Conservation (phyloP, 352 stramenopile species). For the Pythium monospermum region DNA sequence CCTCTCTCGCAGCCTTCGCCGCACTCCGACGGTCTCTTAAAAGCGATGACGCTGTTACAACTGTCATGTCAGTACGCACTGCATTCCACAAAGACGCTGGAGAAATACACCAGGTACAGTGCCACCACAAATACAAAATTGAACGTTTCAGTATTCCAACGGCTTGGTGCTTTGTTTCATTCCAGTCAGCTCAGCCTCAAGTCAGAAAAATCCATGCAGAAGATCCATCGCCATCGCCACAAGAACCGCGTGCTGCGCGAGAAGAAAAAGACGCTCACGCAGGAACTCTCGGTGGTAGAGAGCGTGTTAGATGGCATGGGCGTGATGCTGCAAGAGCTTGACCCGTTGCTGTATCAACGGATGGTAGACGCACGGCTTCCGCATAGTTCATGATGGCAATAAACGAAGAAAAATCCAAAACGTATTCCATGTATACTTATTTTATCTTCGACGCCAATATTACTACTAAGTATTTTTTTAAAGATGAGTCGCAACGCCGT, state of each 20-base stretch:
- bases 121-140: background rate
- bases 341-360: slow-evolving; percentile 18
- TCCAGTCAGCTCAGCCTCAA: slow-evolving; percentile 6
- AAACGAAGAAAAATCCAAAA: background rate
- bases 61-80: slow-evolving; percentile 62
- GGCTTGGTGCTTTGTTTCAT: background rate
- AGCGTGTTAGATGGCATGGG: slow-evolving; percentile 35
- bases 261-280: slow-evolving; percentile 22
- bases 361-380: too few species aligned
- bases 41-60: slow-evolving; percentile 33
- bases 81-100: slow-evolving; percentile 32
- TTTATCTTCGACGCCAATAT: too few species aligned
- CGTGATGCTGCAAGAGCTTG: slow-evolving; percentile 34
- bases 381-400: too few species aligned
- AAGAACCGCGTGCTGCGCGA: slow-evolving; percentile 2
- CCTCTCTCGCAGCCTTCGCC: background rate
- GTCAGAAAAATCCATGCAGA: slow-evolving; percentile 2
- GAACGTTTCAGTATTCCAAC: background rate
- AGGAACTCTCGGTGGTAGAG: slow-evolving; percentile 30
- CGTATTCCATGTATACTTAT: background rate
- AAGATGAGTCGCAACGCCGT: too few species aligned
- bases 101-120: slow-evolving; percentile 28
- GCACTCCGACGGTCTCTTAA: background rate
- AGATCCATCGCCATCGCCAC: background rate
- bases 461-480: too few species aligned